Evolutionary conservation across 1,284 basidiomycete genomes (phyloP), one percentile per base, ranked within the genome.

Genomic region (Fomitiporia mediterranea): DNA sequence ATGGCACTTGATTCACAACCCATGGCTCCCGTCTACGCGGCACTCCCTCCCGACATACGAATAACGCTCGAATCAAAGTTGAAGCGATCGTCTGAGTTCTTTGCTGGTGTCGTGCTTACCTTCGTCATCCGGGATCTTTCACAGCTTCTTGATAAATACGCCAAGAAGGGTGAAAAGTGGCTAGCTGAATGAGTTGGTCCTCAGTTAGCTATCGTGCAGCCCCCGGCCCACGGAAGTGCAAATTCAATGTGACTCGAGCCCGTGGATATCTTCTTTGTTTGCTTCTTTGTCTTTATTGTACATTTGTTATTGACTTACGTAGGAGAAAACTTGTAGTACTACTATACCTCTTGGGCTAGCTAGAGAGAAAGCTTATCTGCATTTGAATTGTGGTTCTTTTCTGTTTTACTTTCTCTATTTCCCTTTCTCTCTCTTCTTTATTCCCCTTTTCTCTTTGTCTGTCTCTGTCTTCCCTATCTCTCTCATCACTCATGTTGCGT

Each of bases 91-190:
- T 92, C 91, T 15, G 92, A 98, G 64, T 98, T 98, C 70, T 93
- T 97, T 62, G 88, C 88, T 4, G 87, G 80, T 40, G 92, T 97
- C 55, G 81, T 99, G 43, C 77, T 97, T 55, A 91, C 91, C 7
- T 97, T 97, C 70, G 91, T 98, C 61, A 81, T 98, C 65, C 86
- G 89, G 48, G 88, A 91, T 68, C 76, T 91, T 62, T 86, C 87
- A 49, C 84, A 84, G 64, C 75, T 98, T 56, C 77, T 98, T 62
- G 95, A 98, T 75, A 94, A 93, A 72, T 93, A 91, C 68, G 89
- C 85, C 62, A 92, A 92, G 77, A 89, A 89, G 68, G 89, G 88
- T 70, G 89, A 91, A 72, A 90, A 91, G 71, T 90, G 89, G 87
- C 77, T 92, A 40, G 87, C 82, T 38, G 89, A 91, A 66, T 91